phyloP scores from a whole-genome alignment of 768 basidiomycete genomes.

The Lentinula aciculospora region DNA sequence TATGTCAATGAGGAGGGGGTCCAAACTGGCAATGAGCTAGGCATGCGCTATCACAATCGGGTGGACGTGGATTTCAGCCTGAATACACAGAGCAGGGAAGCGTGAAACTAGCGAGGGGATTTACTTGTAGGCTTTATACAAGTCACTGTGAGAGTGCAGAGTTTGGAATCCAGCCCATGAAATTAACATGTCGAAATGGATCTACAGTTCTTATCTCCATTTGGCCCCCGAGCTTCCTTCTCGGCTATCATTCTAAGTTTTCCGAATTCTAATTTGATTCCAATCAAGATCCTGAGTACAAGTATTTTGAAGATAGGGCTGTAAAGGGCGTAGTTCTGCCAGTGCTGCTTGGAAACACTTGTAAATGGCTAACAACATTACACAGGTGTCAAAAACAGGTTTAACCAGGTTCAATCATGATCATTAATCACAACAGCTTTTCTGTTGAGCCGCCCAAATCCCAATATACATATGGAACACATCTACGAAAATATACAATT shows the following conservation, averaged over 20 bases:
- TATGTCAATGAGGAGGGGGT: constrained; percentile 14
- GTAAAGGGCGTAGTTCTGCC: no score
- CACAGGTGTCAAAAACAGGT: no score
- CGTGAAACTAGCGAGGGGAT: neutral
- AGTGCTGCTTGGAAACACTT: no score
- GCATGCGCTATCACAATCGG: neutral
- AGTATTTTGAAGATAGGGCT: no score
- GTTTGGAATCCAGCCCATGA: neutral
- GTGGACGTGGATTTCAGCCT: neutral
- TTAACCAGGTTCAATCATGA: no score
- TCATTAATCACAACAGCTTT: no score
- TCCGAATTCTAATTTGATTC: neutral
- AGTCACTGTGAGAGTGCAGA: neutral
- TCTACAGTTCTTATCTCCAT: neutral
- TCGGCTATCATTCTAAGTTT: neutral
- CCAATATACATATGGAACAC: no score
- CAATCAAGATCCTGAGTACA: neutral
- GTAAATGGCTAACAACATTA: no score
- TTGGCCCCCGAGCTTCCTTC: neutral
- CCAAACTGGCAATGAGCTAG: neutral
- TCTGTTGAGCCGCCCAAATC: neutral
- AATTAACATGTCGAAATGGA: neutral
- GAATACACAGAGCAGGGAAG: no score
- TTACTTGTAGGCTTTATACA: neutral
- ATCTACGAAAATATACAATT: no score